Evolutionary conservation across 73 alveolate genomes (phyloP).

Genomic region (Paramecium caudatum): DNA sequence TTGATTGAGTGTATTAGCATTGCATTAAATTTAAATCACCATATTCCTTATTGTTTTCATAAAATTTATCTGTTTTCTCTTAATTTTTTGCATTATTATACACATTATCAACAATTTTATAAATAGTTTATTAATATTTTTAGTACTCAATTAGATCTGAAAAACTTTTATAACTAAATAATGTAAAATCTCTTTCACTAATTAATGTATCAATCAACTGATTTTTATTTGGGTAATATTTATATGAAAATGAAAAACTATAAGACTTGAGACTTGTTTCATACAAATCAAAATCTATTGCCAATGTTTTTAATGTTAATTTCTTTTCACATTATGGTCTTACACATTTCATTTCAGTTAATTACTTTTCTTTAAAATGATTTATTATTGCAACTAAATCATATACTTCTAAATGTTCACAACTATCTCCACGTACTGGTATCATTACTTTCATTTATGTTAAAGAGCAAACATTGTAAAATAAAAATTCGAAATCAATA

Average conservation of each 20-base stretch:
- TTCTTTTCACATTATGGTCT: slow-evolving; percentile 1
- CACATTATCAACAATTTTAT: not conserved
- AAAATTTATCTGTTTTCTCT: not conserved
- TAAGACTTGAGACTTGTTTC: too few species aligned
- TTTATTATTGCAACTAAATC: not conserved
- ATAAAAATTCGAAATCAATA: not conserved
- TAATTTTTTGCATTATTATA: not conserved
- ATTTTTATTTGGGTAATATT: too few species aligned
- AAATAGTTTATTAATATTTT: not conserved
- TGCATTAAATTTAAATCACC: not conserved
- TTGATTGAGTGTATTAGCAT: not conserved
- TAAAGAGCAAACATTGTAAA: not conserved
- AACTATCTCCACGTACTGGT: not conserved
- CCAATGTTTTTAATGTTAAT: too few species aligned
- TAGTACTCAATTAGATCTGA: too few species aligned
- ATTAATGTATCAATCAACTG: too few species aligned
- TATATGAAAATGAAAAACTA: too few species aligned
- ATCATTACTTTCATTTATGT: not conserved
- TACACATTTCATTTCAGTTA: not conserved
- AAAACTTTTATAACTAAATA: too few species aligned
- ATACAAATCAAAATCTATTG: too few species aligned
- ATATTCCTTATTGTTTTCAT: not conserved
- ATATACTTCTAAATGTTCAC: not conserved
- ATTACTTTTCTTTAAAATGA: slow-evolving; percentile 19
- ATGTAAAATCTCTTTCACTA: too few species aligned